Percentiles rank a stretch among this genome's conserved stretches.
These are phyloP conservation scores for Fusarium torulosum DNA, from an alignment of 2,329 filamentous ascomycete genomes.

Conservation along the genomic window DNA sequence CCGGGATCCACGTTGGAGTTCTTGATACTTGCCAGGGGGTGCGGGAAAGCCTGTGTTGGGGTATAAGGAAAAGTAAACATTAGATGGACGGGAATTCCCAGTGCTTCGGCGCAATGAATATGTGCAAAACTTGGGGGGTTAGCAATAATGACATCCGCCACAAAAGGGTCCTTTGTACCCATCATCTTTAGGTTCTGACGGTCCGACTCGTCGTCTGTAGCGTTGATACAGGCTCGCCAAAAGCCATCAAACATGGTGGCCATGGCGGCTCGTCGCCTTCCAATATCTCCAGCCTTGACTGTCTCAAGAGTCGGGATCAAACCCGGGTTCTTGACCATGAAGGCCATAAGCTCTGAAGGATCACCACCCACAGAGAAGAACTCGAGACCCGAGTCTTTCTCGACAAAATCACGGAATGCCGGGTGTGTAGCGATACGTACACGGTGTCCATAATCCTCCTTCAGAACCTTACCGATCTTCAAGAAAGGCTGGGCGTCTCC, in stretches of 20 bases:
- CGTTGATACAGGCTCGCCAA: slow-evolving; percentile 82
- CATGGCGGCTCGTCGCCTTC: slow-evolving; percentile 75
- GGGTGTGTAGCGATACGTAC: slow-evolving; percentile 85
- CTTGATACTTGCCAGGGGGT: slow-evolving; percentile 82
- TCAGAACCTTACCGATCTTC: slow-evolving; percentile 78
- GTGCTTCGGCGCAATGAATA: slow-evolving; percentile 81
- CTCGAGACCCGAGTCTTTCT: slow-evolving; percentile 78
- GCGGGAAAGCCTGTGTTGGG: slow-evolving; percentile 80
- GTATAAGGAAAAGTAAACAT: slow-evolving; percentile 93
- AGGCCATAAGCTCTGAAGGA: slow-evolving; percentile 85
- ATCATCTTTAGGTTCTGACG: slow-evolving; percentile 73
- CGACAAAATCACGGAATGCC: slow-evolving; percentile 80
- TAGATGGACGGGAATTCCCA: slow-evolving; percentile 82
- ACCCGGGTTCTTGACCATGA: slow-evolving; percentile 88
- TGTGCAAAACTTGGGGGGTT: slow-evolving; percentile 85
- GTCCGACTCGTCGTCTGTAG: slow-evolving; percentile 74
- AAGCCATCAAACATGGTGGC: slow-evolving; percentile 86
- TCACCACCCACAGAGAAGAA: slow-evolving; percentile 86
- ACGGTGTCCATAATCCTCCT: slow-evolving; percentile 77
- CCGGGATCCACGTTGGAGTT: slow-evolving; percentile 77
- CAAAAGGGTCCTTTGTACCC: slow-evolving; percentile 70
- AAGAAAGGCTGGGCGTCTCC: slow-evolving; percentile 87
- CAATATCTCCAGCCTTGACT: slow-evolving; percentile 79
- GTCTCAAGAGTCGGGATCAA: slow-evolving; percentile 81
- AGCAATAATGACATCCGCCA: slow-evolving; percentile 85